Evolutionary conservation across 75 land plant genomes (phyloP).

Genomic region (Selaginella moellendorffii): DNA sequence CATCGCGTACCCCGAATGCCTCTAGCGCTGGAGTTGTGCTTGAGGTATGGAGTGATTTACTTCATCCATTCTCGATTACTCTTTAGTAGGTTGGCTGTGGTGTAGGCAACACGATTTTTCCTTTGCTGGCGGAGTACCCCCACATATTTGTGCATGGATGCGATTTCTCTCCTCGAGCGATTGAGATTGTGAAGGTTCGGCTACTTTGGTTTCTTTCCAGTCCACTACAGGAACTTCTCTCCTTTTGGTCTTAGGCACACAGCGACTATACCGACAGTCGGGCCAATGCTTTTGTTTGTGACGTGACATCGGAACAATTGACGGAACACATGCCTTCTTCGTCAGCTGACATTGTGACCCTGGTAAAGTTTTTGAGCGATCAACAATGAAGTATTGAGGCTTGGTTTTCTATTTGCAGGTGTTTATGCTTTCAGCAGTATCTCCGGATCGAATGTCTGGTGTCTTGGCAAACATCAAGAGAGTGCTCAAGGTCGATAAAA

Average conservation of each 20-base stretch:
- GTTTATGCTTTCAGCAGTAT: slow-evolving; percentile 89
- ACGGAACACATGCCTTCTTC: slow-evolving; percentile 33
- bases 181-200: slow-evolving; percentile 75
- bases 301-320: slow-evolving; percentile 66
- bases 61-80: background rate
- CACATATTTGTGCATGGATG: slow-evolving; percentile 80
- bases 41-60: slow-evolving; percentile 1
- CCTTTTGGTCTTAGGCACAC: slow-evolving; percentile 38
- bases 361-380: slow-evolving; percentile 38
- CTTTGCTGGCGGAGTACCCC: slow-evolving; percentile 57
- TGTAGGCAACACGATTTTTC: slow-evolving; percentile 82
- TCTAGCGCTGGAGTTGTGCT: background rate
- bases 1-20: background rate
- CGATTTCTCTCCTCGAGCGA: slow-evolving; percentile 89
- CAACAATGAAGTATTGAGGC: too few relatives aligned
- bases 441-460: slow-evolving; percentile 79
- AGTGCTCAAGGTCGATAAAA: slow-evolving; percentile 55
- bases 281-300: slow-evolving; percentile 81
- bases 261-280: slow-evolving; percentile 44
- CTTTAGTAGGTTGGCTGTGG: slow-evolving; percentile 87
- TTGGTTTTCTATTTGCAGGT: slow-evolving; percentile 66
- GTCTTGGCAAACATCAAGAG: slow-evolving; percentile 67
- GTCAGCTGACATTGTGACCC: slow-evolving; percentile 72
- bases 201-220: background rate
- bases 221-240: slow-evolving; percentile 2